Base-by-base conservation (phyloP, 1,139 yeast species). In the Saccharomyces hybrid region DNA sequence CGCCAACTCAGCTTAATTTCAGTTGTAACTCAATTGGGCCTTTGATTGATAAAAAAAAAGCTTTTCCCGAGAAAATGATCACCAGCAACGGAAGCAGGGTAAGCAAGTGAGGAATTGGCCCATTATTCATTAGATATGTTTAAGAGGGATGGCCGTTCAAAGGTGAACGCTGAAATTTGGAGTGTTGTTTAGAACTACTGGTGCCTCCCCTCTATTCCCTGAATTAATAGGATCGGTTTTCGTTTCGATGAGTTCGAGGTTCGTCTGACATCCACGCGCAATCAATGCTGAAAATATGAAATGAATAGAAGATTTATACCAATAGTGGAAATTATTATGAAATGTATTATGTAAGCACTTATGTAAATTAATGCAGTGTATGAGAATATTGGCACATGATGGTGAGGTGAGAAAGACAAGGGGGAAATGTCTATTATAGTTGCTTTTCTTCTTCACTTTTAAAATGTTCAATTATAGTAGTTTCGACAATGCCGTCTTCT, bases 401-500 rank as follows among this genome's bases (percentile, higher is more conserved):
- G 1, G 7, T 38, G 13, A 23, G 44, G 20, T 20, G n/a, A 38
- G n/a, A 11, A 13, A 3, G 23, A 20, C 4, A 3, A 20, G 23
- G 23, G 13, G n/a, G 2, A 9, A 20, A 3, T 38, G 7, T 16
- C 13, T 38, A 14, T 3, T 38, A 38, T 11, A 38, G 26, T 16
- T 13, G 11, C 11, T 38, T 20, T 38, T 38, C 44, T 38, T 38
- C 8, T 38, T 38, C 44, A 38, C 44, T 38, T 38, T 38, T 38
- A 7, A 9, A 38, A 38, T 53, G 34, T 47, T 50, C 51, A 4
- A 27, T n/a, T 8, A 42, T 53, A n/a, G 5, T 7, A 4, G 52
- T 14, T 6, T 49, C 41, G 16, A 46, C 20, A 38, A 47, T 34
- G 25, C 42, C 47, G 26, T 49, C 47, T 5, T 51, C 54, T 11